Conservation (phyloP, 495 filamentous ascomycete genomes). For the Aspergillus affinis region DNA sequence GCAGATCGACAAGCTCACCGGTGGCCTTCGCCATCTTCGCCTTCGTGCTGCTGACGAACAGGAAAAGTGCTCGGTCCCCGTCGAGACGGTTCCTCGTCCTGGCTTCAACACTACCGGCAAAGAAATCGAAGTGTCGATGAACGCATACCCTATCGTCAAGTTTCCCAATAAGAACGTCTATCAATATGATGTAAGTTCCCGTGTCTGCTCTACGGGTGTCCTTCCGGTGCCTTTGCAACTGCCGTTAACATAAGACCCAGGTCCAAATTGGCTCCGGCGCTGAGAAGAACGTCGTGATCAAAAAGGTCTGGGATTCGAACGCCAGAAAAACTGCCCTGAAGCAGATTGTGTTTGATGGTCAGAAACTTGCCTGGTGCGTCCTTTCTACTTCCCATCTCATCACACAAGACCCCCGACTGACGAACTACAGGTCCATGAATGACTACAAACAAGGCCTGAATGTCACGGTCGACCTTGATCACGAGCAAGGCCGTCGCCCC, state of each 20-base stretch:
- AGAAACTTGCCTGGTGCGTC: constrained; percentile 73
- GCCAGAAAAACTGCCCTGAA: constrained; percentile 54
- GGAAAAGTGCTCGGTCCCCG: constrained; percentile 29
- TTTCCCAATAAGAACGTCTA: constrained; percentile 57
- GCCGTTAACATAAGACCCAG: constrained; percentile 35
- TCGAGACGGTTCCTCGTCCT: constrained; percentile 39
- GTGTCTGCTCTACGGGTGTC: background rate
- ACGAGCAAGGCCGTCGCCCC: constrained; percentile 43
- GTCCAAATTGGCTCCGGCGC: constrained; percentile 59
- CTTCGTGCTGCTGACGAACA: constrained; percentile 27
- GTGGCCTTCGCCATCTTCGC: constrained; percentile 27
- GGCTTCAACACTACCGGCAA: constrained; percentile 59
- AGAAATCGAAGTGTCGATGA: constrained; percentile 59
- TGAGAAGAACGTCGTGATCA: constrained; percentile 63
- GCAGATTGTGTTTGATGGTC: constrained; percentile 73
- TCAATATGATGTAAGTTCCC: constrained; percentile 80
- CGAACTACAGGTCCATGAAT: constrained; percentile 35
- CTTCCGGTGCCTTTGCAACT: background rate
- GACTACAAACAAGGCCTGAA: constrained; percentile 40
- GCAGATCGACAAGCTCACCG: constrained; percentile 22
- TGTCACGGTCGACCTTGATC: constrained; percentile 65
- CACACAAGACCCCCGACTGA: background rate
- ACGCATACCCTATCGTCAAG: constrained; percentile 67
- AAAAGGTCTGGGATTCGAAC: constrained; percentile 70
- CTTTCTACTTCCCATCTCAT: background rate